Evolutionary conservation across 2,329 filamentous ascomycete species (phyloP), one percentile per base, ranked within the genome.

Genomic region (Sclerotinia sclerotiorum): DNA sequence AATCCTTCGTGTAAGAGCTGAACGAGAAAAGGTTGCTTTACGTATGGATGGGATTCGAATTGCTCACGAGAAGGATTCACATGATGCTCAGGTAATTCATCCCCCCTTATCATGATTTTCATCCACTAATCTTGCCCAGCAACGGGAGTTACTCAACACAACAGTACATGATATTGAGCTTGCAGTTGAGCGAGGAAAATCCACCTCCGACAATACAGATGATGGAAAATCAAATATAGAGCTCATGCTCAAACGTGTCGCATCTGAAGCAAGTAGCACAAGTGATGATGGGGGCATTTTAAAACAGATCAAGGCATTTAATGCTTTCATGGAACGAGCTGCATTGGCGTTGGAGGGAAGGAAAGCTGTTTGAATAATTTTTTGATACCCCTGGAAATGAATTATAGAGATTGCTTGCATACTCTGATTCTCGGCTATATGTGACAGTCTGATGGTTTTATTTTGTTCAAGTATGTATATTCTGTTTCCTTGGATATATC

Each of bases 101-200:
- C 24, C 58, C 35, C 68, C 64, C 44, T 42, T 42, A 35, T 13
- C 3, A 42, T 32, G 29, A 44, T 39, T 49, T 48, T 21, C 8
- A 13, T 21, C 24, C 56, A 32, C 70, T 73, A 66, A 72, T 32
- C 51, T 46, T 52, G 79, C 21, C 54, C 42, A 83, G 70, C 82
- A 84, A 70, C 80, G 87, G 19, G 80, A 82, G 27, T 63, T 62
- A 13, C 79, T 88, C 21, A 90, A 88, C 24, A 81, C 83, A 4
- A 77, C 83, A 8, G 85, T 89, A 82, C 84, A 89, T 71, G 85
- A 89, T 69, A 83, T 90, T 67, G 87, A 89, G 65, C 77, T 89
- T 24, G 86, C 84, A 0, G 80, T 84, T 60, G 81, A 82, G 56
- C 82, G 83, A 51, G 80, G 81, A 5, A 82, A 82, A 32, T 84